A percentile compares a stretch with the other conserved stretches of the same genome.
Conservation (phyloP, 768 basidiomycete species). For the Cystofilobasidium capitatum region DNA sequence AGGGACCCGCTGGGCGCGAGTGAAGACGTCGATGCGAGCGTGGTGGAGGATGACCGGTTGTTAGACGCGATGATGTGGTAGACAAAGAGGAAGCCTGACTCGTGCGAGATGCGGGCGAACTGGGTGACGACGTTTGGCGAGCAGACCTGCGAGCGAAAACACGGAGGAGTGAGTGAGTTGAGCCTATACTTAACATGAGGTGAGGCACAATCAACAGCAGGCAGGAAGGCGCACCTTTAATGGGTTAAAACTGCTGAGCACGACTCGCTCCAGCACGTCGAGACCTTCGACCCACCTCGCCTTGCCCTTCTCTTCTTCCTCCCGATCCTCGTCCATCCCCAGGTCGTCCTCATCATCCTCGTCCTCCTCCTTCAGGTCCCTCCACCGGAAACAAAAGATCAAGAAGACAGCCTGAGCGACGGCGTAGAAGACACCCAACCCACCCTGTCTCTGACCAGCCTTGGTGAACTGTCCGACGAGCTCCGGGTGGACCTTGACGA, state of each 20-base stretch:
- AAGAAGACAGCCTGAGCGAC: constrained; percentile 84
- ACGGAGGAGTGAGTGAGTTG: too few species aligned
- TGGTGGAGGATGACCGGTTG: constrained; percentile 46
- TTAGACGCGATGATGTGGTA: constrained; percentile 87
- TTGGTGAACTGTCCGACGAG: constrained; percentile 19
- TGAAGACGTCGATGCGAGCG: constrained; percentile 22
- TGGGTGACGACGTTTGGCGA: constrained; percentile 81
- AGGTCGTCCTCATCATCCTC: constrained; percentile 44
- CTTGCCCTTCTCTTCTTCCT: constrained; percentile 26
- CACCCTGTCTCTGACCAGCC: not conserved
- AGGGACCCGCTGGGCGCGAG: constrained; percentile 4
- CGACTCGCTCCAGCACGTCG: constrained; percentile 63
- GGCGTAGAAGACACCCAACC: constrained; percentile 70
- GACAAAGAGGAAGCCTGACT: constrained; percentile 85
- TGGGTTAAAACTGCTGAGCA: constrained; percentile 77
- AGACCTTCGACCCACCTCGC: constrained; percentile 78
- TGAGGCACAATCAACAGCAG: not conserved
- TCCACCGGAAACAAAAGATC: constrained; percentile 96
- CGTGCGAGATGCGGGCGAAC: constrained; percentile 85
- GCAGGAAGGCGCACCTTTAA: constrained; percentile 54
- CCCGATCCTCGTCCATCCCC: constrained; percentile 43
- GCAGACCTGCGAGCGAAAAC: constrained; percentile 54
- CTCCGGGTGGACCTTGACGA: constrained; percentile 31
- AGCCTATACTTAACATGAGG: not conserved
- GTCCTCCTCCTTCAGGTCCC: constrained; percentile 56